Evolutionary conservation across 1,284 basidiomycete species (phyloP).

Genomic region (Papiliotrema terrestris): DNA sequence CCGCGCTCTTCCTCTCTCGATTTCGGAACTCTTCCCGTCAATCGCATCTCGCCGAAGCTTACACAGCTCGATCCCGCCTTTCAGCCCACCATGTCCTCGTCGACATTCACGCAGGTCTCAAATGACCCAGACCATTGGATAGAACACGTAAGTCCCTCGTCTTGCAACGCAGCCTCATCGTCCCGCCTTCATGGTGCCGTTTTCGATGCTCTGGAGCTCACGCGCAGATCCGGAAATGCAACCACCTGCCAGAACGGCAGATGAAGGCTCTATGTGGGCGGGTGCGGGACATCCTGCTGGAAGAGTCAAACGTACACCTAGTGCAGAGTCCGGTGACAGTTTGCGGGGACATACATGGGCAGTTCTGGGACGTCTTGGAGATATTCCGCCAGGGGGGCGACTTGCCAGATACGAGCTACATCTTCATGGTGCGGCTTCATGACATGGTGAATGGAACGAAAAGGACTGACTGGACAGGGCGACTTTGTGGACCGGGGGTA

Average conservation of each 20-base stretch:
- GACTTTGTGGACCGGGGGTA: slow-evolving; percentile 97
- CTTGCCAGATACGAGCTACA: slow-evolving; percentile 86
- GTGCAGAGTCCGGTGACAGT: slow-evolving; percentile 87
- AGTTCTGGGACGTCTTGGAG: slow-evolving; percentile 94
- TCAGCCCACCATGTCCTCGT: not conserved
- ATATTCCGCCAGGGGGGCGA: slow-evolving; percentile 83
- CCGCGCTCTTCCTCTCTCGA: no score
- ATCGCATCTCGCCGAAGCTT: no score
- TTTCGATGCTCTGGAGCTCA: no score
- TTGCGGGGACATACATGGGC: slow-evolving; percentile 91
- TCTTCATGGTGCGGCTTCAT: slow-evolving; percentile 94
- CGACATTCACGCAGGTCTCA: slow-evolving; percentile 14
- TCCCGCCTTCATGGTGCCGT: no score
- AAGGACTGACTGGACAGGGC: slow-evolving; percentile 58
- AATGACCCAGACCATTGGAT: slow-evolving; percentile 46
- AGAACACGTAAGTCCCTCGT: slow-evolving; percentile 27
- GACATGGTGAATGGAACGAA: no score
- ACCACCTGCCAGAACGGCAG: slow-evolving; percentile 81
- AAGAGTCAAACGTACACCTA: slow-evolving; percentile 93
- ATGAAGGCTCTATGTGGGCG: slow-evolving; percentile 87
- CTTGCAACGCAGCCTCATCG: not conserved
- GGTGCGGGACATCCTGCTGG: slow-evolving; percentile 79
- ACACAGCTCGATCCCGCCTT: not conserved
- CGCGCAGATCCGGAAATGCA: slow-evolving; percentile 71
- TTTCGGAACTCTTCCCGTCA: no score